Evolutionary conservation across 202 grass and related monocot species (phyloP).

Genomic region (Cymbopogon flexuosus): DNA sequence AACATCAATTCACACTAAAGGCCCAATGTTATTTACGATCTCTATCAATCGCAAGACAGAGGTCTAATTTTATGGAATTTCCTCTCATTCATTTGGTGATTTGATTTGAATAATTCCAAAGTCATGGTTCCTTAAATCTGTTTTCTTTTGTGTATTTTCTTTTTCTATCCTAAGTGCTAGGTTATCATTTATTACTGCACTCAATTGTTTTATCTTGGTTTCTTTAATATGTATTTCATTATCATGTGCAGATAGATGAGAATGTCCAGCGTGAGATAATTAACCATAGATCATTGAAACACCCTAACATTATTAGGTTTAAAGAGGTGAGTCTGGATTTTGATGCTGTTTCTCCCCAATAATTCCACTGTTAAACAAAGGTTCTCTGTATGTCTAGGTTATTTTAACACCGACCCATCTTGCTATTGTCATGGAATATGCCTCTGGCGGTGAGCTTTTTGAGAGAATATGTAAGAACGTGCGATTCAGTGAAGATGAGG

Average conservation of each 20-base stretch:
- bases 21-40: constrained; percentile 8
- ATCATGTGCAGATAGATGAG: constrained; percentile 80
- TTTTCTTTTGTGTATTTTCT: neutral
- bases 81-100: neutral
- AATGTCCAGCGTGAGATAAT: constrained; percentile 99
- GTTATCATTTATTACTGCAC: neutral
- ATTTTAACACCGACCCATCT: constrained; percentile 98
- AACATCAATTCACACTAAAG: constrained; percentile 10
- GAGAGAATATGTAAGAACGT: constrained; percentile 92
- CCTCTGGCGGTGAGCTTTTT: constrained; percentile 92
- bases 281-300: constrained; percentile 93
- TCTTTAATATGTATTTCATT: constrained; percentile 30
- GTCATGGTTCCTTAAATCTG: neutral
- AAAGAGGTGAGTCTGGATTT: constrained; percentile 67
- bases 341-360: neutral
- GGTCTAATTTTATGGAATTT: neutral
- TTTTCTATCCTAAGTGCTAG: neutral
- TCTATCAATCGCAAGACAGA: neutral
- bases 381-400: constrained; percentile 47
- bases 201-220: neutral
- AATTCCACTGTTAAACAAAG: neutral
- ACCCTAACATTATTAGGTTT: constrained; percentile 98
- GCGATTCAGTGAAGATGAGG: constrained; percentile 94
- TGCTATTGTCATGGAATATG: constrained; percentile 99
- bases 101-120: constrained; percentile 10